Percentiles rank a stretch among this genome's conserved stretches.
phyloP scores from a whole-genome alignment of 306 rosid species.

The Sechiopsis laciniata region DNA sequence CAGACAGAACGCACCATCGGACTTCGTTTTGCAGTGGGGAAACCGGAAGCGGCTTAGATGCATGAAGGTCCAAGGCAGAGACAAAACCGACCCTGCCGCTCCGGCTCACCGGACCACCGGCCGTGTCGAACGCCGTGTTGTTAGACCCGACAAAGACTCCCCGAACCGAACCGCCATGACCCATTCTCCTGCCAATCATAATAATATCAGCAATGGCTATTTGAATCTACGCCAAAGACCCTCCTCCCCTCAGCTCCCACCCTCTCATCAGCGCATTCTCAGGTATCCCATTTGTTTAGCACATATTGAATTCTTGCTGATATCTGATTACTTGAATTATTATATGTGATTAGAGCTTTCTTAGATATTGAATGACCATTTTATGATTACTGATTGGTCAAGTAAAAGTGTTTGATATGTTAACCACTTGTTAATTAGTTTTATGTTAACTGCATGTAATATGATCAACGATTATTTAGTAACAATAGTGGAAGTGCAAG shows the following conservation, averaged over 20 bases:
- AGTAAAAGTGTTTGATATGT: too few relatives aligned
- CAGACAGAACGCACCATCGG: constrained; percentile 52
- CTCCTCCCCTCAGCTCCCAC: constrained; percentile 64
- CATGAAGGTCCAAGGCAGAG: constrained; percentile 83
- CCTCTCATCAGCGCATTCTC: constrained; percentile 55
- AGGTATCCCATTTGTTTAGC: constrained; percentile 23
- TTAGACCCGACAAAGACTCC: constrained; percentile 58
- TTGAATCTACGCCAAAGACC: constrained; percentile 80
- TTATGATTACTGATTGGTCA: too few relatives aligned
- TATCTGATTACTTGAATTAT: too few relatives aligned
- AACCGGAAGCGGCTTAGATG: constrained; percentile 84
- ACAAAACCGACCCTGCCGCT: constrained; percentile 39
- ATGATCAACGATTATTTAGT: not conserved
- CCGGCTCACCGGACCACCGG: constrained; percentile 64
- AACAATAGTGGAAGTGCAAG: too few relatives aligned
- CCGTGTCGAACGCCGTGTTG: constrained; percentile 74
- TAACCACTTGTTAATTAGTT: too few relatives aligned
- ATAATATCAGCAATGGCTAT: constrained; percentile 40
- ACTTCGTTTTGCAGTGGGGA: constrained; percentile 80
- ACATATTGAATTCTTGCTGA: not conserved
- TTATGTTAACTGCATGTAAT: too few relatives aligned
- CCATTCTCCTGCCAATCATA: constrained; percentile 14
- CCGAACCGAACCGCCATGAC: constrained; percentile 35
- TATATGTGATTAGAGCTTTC: not conserved
- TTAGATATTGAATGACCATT: not conserved